Percentiles rank a stretch among this genome's conserved stretches.
Evolutionary conservation across 768 basidiomycete species (phyloP).

Genomic region (Peribolospora baueri): DNA sequence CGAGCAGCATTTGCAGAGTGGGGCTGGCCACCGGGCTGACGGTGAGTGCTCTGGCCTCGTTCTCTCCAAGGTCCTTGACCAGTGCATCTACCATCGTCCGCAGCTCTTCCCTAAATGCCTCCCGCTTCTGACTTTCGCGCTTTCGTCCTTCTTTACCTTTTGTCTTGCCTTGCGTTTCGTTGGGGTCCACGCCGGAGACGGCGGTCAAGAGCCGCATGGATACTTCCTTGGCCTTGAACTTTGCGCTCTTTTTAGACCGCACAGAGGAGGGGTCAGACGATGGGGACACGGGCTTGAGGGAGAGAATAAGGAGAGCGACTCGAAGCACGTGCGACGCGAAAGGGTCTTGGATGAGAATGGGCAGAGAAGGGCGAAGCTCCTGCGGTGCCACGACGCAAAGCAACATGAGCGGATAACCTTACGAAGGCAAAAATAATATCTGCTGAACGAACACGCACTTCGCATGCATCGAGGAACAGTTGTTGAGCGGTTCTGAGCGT

Average conservation of each 20-base stretch:
- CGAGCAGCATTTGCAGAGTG: conserved; percentile 41
- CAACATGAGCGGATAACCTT: no score
- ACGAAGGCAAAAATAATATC: no score
- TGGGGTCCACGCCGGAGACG: conserved; percentile 20
- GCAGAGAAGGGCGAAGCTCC: conserved; percentile 45
- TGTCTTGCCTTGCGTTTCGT: conserved; percentile 14
- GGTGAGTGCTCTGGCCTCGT: conserved; percentile 54
- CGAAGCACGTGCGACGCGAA: conserved; percentile 81
- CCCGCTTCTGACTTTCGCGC: conserved; percentile 24
- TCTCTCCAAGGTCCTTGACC: conserved; percentile 25
- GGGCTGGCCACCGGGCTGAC: conserved; percentile 56
- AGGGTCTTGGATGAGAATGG: conserved; percentile 48
- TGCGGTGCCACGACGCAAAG: conserved; percentile 14
- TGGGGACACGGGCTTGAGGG: conserved; percentile 23
- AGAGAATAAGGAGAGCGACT: conserved; percentile 50
- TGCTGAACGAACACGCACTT: no score
- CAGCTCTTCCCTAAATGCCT: conserved; percentile 25
- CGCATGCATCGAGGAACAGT: no score
- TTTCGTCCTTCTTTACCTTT: conserved; percentile 1
- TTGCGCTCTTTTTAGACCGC: conserved; percentile 63
- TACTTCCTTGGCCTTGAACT: conserved; percentile 49
- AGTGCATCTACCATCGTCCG: no score
- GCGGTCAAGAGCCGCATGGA: conserved; percentile 54
- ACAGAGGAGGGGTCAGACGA: conserved; percentile 16
- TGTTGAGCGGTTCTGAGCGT: no score